Conservation (phyloP, 495 filamentous ascomycete species). For the Penicillium crystallinum region DNA sequence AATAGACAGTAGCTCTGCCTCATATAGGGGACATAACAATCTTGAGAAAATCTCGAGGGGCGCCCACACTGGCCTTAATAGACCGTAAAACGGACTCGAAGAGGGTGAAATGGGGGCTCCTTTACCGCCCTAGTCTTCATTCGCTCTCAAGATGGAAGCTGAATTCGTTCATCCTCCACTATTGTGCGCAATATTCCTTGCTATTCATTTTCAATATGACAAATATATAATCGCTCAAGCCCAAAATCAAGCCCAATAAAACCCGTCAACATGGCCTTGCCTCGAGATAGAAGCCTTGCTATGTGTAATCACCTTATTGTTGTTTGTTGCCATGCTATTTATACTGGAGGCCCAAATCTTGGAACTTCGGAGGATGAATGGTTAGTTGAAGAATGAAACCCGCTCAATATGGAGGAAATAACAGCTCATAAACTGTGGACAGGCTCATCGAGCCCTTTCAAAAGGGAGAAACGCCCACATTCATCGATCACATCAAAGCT, state of each 20-base stretch:
- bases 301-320: slow-evolving; percentile 54
- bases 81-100: background rate
- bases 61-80: too few relatives aligned
- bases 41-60: too few relatives aligned
- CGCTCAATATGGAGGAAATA: background rate
- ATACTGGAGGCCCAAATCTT: slow-evolving; percentile 55
- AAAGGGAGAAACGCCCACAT: slow-evolving; percentile 64
- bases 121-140: background rate
- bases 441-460: slow-evolving; percentile 65
- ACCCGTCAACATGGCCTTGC: background rate
- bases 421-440: background rate
- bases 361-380: slow-evolving; percentile 62
- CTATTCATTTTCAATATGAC: background rate
- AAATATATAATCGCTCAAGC: too few relatives aligned
- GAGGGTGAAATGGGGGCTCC: background rate
- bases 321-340: slow-evolving; percentile 80
- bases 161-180: background rate
- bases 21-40: too few relatives aligned
- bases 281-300: background rate
- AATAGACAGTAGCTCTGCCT: too few relatives aligned
- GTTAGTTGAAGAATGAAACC: slow-evolving; percentile 31
- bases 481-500: slow-evolving; percentile 63
- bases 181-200: background rate
- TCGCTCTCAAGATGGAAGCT: background rate
- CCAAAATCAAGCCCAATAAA: too few relatives aligned